Conservation (phyloP, 352 stramenopile genomes). For the Achlya hypogyna region DNA sequence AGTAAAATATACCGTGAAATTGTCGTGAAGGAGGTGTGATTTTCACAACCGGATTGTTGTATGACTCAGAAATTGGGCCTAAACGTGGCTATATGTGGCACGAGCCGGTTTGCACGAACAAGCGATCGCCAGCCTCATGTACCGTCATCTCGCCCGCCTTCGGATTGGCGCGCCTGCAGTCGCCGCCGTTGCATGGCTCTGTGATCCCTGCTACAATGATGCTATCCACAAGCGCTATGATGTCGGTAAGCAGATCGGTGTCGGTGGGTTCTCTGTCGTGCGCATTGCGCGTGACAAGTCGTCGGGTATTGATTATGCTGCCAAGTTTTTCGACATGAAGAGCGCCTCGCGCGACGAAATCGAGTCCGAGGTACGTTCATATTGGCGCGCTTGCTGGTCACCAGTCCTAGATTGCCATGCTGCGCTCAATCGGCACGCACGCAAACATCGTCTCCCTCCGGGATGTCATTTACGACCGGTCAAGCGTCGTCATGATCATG, state of each 20-base stretch:
- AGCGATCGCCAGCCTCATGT: no score
- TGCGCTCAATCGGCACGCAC: conserved; percentile 48
- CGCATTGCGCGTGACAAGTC: background rate
- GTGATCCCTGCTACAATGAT: background rate
- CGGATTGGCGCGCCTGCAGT: no score
- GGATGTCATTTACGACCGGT: conserved; percentile 45
- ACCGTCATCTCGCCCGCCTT: no score
- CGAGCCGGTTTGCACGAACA: no score
- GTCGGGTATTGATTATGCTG: conserved; percentile 27
- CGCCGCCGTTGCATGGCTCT: background rate
- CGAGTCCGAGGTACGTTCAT: conserved; percentile 35
- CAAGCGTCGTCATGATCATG: conserved; percentile 73
- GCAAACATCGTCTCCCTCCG: conserved; percentile 62
- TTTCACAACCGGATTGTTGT: no score
- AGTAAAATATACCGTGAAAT: no score
- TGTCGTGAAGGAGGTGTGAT: no score
- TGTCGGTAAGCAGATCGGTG: background rate
- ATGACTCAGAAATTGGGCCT: no score
- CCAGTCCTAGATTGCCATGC: conserved; percentile 41
- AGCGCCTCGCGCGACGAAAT: conserved; percentile 47
- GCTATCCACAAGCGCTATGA: conserved; percentile 4
- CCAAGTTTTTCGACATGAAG: conserved; percentile 70
- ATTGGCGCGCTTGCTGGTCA: background rate
- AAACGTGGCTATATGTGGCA: no score
- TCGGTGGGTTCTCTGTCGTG: conserved; percentile 9